Percentiles rank a stretch among this genome's conserved stretches.
These are phyloP conservation scores for Cryptosporidium bovis DNA, from an alignment of 169 alveolate genomes.

Conservation along the genomic window DNA sequence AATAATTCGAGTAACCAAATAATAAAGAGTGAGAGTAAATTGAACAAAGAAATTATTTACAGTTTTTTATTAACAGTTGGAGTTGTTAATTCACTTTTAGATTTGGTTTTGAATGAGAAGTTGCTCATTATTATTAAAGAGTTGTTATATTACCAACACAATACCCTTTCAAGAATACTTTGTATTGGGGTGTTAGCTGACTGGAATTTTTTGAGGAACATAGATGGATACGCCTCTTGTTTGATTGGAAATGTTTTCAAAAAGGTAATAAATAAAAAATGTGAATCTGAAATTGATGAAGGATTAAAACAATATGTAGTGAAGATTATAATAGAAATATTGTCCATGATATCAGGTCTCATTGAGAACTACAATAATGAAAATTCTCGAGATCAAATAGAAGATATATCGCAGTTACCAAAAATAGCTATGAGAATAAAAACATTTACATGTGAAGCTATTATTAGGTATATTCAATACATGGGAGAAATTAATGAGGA, in stretches of 20 bases:
- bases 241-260: slow-evolving; percentile 3
- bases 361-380: neutral
- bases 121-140: slow-evolving; percentile 2
- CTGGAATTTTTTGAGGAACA: slow-evolving; percentile 13
- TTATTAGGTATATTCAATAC: slow-evolving; percentile 17
- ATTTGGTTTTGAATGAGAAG: neutral
- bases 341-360: neutral
- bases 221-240: slow-evolving; percentile 19
- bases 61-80: slow-evolving; percentile 27
- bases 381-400: neutral
- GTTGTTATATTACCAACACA: neutral
- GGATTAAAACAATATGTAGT: neutral
- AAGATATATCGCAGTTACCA: neutral
- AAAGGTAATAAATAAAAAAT: neutral
- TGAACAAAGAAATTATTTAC: neutral
- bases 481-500: slow-evolving; percentile 1
- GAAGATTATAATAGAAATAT: neutral
- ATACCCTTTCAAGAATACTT: neutral
- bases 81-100: slow-evolving; percentile 34
- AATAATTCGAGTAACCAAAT: too few species aligned
- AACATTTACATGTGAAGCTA: slow-evolving; percentile 43
- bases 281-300: neutral
- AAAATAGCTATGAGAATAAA: slow-evolving; percentile 7
- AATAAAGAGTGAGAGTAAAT: too few species aligned
- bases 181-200: neutral